phyloP scores from a whole-genome alignment of 139 green algal genomes.

The Coccomyxa sp. region DNA sequence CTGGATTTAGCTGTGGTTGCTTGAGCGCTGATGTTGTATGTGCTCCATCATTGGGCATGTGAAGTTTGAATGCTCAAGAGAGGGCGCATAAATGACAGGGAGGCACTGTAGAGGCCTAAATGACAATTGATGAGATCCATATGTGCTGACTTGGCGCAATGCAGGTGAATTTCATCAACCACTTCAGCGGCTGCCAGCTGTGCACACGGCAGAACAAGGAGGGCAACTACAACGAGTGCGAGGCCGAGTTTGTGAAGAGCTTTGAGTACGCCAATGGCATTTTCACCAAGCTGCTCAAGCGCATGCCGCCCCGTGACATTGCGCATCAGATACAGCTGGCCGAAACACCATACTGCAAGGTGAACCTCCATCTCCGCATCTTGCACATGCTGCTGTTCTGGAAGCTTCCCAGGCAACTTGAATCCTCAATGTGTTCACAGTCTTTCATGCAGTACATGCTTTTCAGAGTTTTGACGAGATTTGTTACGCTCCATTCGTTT shows the following conservation, averaged over 20 bases:
- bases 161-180: constrained; percentile 18
- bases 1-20: no score
- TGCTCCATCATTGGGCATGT: no score
- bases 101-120: no score
- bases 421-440: background rate
- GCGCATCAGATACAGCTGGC: background rate
- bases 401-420: background rate
- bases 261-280: constrained; percentile 4
- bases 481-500: background rate
- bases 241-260: constrained; percentile 5
- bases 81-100: no score
- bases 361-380: background rate
- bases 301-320: constrained; percentile 2
- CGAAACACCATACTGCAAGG: constrained; percentile 3
- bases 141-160: no score
- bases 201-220: constrained; percentile 17
- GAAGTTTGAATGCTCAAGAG: no score
- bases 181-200: constrained; percentile 19
- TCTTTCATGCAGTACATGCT: background rate
- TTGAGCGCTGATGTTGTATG: no score
- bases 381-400: no score
- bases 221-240: constrained; percentile 3
- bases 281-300: background rate
- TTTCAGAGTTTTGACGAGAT: background rate
- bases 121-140: no score